phyloP scores from a whole-genome alignment of 768 basidiomycete genomes.

The Phylloporus rhodoxanthus region DNA sequence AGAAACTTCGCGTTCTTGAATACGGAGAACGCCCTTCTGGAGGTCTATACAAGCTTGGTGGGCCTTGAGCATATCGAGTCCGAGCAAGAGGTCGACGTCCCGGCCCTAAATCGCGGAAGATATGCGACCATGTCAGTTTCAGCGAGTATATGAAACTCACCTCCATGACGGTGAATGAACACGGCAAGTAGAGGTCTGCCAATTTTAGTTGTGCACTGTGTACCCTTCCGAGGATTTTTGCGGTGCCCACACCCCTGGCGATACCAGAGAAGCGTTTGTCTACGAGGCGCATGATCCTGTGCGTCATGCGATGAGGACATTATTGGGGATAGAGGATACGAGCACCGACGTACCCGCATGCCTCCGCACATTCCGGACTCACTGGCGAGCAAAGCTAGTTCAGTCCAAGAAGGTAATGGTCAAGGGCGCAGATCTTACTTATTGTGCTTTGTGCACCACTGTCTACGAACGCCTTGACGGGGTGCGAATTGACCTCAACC shows the following conservation, averaged over 20 bases:
- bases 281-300: constrained; percentile 86
- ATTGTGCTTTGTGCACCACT: constrained; percentile 97
- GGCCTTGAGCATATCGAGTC: constrained; percentile 98
- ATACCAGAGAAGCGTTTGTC: constrained; percentile 86
- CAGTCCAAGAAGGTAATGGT: constrained; percentile 2
- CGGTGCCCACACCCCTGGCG: constrained; percentile 91
- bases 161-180: constrained; percentile 95
- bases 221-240: constrained; percentile 87
- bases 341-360: constrained; percentile 65
- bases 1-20: constrained; percentile 80
- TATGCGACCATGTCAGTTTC: background rate
- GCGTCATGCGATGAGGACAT: constrained; percentile 2
- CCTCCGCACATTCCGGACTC: constrained; percentile 87
- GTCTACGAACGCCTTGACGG: constrained; percentile 95
- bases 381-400: constrained; percentile 40
- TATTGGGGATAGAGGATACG: background rate
- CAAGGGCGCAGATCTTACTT: constrained; percentile 46
- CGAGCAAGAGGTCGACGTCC: constrained; percentile 92
- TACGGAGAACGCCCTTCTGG: constrained; percentile 82
- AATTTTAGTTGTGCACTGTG: constrained; percentile 92
- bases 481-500: constrained; percentile 86
- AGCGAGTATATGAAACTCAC: constrained; percentile 33
- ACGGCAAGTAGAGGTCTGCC: constrained; percentile 76
- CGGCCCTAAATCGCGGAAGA: constrained; percentile 62
- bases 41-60: constrained; percentile 97